Conservation (phyloP, 2,329 filamentous ascomycete species). For the Truncatella angustata region DNA sequence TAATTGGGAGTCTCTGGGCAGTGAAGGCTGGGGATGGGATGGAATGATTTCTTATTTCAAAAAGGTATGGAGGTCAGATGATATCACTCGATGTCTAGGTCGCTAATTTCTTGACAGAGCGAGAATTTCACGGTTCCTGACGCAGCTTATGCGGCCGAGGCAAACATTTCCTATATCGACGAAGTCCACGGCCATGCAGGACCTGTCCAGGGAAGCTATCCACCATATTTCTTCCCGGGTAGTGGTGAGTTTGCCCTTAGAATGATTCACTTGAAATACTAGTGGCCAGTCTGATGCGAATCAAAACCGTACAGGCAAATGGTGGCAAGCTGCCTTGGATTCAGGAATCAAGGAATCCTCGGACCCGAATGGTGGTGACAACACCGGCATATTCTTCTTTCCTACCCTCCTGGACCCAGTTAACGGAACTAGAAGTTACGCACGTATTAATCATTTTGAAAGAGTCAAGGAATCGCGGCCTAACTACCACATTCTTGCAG, state of each 20-base stretch:
- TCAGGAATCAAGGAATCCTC: slow-evolving; percentile 19
- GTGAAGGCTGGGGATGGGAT: slow-evolving; percentile 32
- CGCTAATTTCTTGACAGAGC: slow-evolving; percentile 15
- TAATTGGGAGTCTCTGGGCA: slow-evolving; percentile 31
- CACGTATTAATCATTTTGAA: slow-evolving; percentile 26
- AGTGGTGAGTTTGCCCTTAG: slow-evolving; percentile 13
- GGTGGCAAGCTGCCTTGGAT: slow-evolving; percentile 25
- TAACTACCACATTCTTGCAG: slow-evolving; percentile 58
- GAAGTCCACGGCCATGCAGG: slow-evolving; percentile 25
- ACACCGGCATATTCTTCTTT: slow-evolving; percentile 26
- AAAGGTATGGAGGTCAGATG: slow-evolving; percentile 15
- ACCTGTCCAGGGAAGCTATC: slow-evolving; percentile 29
- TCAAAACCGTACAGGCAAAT: slow-evolving; percentile 14
- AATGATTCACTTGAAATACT: background rate
- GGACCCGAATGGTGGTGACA: slow-evolving; percentile 22
- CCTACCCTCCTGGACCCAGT: slow-evolving; percentile 28
- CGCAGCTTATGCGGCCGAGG: slow-evolving; percentile 18
- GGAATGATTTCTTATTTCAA: slow-evolving; percentile 41
- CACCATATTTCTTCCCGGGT: slow-evolving; percentile 30
- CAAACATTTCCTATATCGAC: slow-evolving; percentile 28
- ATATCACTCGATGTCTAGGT: background rate
- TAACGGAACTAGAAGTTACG: slow-evolving; percentile 28
- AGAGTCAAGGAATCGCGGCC: slow-evolving; percentile 38
- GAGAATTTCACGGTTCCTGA: slow-evolving; percentile 29
- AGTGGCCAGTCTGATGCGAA: no score